Conservation (phyloP, 2,329 filamentous ascomycete genomes). For the Neophaeococcomyces mojaviensis region DNA sequence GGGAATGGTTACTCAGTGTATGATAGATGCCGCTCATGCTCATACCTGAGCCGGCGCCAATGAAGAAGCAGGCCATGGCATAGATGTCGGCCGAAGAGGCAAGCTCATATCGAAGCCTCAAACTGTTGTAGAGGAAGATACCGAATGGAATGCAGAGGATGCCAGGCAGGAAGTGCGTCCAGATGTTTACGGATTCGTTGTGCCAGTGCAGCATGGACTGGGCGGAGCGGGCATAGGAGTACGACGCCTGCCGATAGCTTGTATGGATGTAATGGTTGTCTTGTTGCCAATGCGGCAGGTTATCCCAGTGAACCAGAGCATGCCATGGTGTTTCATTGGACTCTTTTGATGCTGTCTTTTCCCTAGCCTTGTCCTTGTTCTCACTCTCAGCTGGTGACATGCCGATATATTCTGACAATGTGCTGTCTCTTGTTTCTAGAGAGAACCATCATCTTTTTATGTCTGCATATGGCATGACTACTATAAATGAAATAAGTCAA, state of each 20-base stretch:
- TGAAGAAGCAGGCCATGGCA: conserved; percentile 72
- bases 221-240: conserved; percentile 53
- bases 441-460: not conserved
- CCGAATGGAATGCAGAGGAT: conserved; percentile 33
- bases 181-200: conserved; percentile 66
- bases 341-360: conserved; percentile 8
- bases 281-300: conserved; percentile 46
- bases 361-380: not conserved
- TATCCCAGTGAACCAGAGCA: conserved; percentile 38
- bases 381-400: not conserved
- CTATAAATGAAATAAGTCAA: no score
- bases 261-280: conserved; percentile 64
- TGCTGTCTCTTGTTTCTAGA: not conserved
- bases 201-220: conserved; percentile 56
- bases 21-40: conserved; percentile 83
- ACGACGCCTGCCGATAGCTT: conserved; percentile 57
- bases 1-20: conserved; percentile 75
- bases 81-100: conserved; percentile 58
- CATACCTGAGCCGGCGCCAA: conserved; percentile 63
- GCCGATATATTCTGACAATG: not conserved
- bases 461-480: not conserved
- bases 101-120: conserved; percentile 59
- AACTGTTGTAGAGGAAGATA: conserved; percentile 48
- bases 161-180: conserved; percentile 62
- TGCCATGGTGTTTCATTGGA: conserved; percentile 26